Evolutionary conservation across 306 rosid species (phyloP).

Genomic region (Aeschynomene evenia): DNA sequence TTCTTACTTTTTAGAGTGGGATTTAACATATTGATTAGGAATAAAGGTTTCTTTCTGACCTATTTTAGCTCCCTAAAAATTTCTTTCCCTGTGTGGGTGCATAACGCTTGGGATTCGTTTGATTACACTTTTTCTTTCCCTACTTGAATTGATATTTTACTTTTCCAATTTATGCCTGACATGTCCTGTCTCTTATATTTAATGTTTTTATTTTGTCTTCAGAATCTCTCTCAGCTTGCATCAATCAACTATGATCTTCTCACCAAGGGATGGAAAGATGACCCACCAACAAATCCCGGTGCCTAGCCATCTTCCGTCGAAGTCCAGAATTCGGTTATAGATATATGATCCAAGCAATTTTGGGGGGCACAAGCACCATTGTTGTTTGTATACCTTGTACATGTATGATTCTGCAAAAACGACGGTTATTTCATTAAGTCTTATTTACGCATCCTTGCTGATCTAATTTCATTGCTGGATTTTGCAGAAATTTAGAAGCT

Average conservation of each 20-base stretch:
- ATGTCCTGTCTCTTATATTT: neutral
- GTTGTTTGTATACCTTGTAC: slow-evolving; percentile 73
- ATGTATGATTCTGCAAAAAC: slow-evolving; percentile 55
- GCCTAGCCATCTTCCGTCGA: slow-evolving; percentile 39
- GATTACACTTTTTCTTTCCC: neutral
- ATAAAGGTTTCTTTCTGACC: neutral
- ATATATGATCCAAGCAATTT: slow-evolving; percentile 42
- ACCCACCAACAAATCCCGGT: slow-evolving; percentile 57
- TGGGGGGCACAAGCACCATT: slow-evolving; percentile 46
- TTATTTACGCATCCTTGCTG: slow-evolving; percentile 19
- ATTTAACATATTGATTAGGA: slow-evolving; percentile 5
- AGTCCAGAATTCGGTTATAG: slow-evolving; percentile 39
- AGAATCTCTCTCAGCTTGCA: slow-evolving; percentile 99
- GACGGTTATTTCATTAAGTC: neutral
- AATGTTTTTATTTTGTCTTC: slow-evolving; percentile 42
- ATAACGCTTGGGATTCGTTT: too few species aligned
- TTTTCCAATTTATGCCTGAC: neutral
- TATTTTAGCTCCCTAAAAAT: neutral
- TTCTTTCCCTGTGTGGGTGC: too few species aligned
- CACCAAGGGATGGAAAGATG: slow-evolving; percentile 88
- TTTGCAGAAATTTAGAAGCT: slow-evolving; percentile 65
- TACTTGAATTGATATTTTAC: neutral
- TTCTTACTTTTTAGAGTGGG: slow-evolving; percentile 5
- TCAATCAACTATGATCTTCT: slow-evolving; percentile 98
- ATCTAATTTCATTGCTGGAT: slow-evolving; percentile 34